Base-by-base conservation (phyloP, 139 green algal species). In the Closterium sp. region DNA sequence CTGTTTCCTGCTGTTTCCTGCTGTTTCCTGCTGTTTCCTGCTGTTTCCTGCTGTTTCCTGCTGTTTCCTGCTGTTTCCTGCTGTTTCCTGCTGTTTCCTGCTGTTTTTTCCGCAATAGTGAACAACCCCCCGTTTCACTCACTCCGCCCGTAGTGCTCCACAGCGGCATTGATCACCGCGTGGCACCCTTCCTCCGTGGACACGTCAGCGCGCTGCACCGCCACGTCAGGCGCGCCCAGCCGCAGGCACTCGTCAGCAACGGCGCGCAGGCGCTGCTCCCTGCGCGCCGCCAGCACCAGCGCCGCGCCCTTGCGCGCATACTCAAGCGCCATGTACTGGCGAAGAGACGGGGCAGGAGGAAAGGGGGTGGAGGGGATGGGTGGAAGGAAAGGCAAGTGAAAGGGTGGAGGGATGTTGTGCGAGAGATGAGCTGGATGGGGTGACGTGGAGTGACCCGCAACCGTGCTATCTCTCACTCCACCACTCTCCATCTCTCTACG, bases 281-380 rank as follows among this genome's bases (percentile, higher is more conserved):
- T 83, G 25, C 91, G 89, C 30, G 91, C 91, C 28, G 88, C 91
- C 28, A 94, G 91, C 34, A 91, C 85, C 30, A 94, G 91, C 43
- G 16, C 34, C 28, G 88, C 91, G 0, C 91, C 91, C 21, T 33
- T 32, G 34, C 89, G 66, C 31, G 91, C 91, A 90, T 93, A 94
- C 88, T 94, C 91, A 33, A 90, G 95, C 36, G 92, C 92, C 69
- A 94, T 94, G 55, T 93, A n/a, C 92, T 92, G 81, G 81, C 16
- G 81, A 28, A 19, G 81, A 34, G 81, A 34, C 7, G 81, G 21
- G 19, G 5, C 9, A 66, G 38, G 38, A 10, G 38, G 38, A 10
- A 66, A 10, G 5, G 38, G 4, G 5, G 43, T 12, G 43, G 43
- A 69, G 76, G 76, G 76, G 76, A 85, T 31, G 76, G n/a, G 76